A percentile compares a stretch with the other conserved stretches of the same genome.
phyloP scores from a whole-genome alignment of 139 green algal species.

The Astrephomene gubernaculifera region DNA sequence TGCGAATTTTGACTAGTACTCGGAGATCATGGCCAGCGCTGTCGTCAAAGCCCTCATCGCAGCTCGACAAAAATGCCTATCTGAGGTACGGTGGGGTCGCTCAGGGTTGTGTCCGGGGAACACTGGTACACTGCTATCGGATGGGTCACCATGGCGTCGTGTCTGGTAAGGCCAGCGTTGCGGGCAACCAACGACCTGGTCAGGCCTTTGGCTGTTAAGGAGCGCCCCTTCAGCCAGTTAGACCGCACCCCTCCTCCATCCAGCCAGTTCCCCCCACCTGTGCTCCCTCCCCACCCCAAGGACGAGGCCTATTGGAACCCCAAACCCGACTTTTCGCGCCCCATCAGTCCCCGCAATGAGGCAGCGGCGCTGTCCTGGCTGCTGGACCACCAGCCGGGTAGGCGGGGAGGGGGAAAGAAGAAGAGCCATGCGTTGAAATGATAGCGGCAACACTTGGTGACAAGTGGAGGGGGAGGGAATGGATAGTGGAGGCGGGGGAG shows the following conservation, averaged over 20 bases:
- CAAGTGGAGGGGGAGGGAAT: too few species aligned
- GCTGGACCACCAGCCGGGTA: conserved; percentile 47
- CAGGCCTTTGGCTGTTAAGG: too few species aligned
- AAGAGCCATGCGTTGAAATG: too few species aligned
- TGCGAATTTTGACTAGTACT: not conserved
- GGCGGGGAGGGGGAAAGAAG: not conserved
- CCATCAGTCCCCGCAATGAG: conserved; percentile 74
- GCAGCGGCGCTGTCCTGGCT: conserved; percentile 74
- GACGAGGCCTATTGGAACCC: conserved; percentile 40
- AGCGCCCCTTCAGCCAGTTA: too few species aligned
- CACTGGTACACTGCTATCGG: too few species aligned
- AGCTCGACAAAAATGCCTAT: conserved; percentile 34
- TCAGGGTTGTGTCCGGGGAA: too few species aligned
- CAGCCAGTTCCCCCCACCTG: not conserved
- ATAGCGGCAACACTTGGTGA: too few species aligned
- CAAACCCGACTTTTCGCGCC: conserved; percentile 41
- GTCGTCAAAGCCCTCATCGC: not conserved
- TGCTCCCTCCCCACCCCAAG: not conserved
- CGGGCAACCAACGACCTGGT: too few species aligned
- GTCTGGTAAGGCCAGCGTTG: too few species aligned
- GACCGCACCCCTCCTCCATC: too few species aligned
- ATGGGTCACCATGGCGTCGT: too few species aligned
- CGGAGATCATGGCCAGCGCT: not conserved
- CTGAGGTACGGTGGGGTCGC: conserved; percentile 19
- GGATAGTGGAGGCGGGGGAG: too few species aligned